Percentiles rank a stretch among this genome's conserved stretches.
phyloP scores from a whole-genome alignment of 2,329 filamentous ascomycete species.

The Cyanodermella asteris region DNA sequence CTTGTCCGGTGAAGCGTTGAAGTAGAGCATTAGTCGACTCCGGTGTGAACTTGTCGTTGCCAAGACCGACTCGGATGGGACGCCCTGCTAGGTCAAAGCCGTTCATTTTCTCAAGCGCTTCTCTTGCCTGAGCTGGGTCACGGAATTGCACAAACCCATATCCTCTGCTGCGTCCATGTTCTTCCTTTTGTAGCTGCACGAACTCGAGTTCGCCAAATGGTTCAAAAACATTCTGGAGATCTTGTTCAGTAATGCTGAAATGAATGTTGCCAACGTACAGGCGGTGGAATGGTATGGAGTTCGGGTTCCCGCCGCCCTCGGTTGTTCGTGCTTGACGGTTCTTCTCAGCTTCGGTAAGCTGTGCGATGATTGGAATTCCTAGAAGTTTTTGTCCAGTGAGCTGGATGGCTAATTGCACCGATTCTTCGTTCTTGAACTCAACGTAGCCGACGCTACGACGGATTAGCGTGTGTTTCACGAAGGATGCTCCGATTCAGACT shows the following conservation, averaged over 20 bases:
- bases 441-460: conserved; percentile 76
- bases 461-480: conserved; percentile 16
- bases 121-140: conserved; percentile 73
- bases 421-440: conserved; percentile 93
- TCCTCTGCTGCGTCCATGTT: conserved; percentile 69
- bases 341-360: conserved; percentile 97
- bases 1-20: conserved; percentile 74
- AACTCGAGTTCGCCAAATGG: conserved; percentile 96
- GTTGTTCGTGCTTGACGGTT: conserved; percentile 84
- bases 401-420: conserved; percentile 78
- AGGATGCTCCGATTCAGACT: conserved; percentile 14
- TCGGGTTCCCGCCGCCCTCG: conserved; percentile 49
- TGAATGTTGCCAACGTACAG: conserved; percentile 98
- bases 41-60: conserved; percentile 99
- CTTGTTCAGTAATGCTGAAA: conserved; percentile 94
- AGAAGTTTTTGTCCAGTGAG: conserved; percentile 96
- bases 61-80: conserved; percentile 92
- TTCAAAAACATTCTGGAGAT: conserved; percentile 89
- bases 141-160: conserved; percentile 99
- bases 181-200: conserved; percentile 92
- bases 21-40: conserved; percentile 85
- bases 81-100: conserved; percentile 94
- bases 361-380: conserved; percentile 96
- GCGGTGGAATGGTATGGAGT: conserved; percentile 85
- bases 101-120: conserved; percentile 97